These are phyloP conservation scores for Lentinula guzmanii DNA, from an alignment of 768 basidiomycete genomes.

Conservation along the genomic window DNA sequence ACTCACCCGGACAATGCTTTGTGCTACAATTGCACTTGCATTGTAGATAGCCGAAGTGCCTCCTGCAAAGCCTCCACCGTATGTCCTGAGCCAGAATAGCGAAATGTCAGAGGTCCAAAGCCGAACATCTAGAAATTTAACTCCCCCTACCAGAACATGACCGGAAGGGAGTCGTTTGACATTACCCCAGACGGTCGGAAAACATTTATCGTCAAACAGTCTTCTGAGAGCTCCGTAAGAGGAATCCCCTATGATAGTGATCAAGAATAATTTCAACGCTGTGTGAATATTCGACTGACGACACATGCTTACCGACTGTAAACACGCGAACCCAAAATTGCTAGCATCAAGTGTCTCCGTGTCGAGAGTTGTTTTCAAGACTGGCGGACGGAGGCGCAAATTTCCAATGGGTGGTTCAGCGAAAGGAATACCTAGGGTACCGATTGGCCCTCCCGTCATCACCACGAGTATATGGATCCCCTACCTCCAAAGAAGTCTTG, in stretches of 20 bases:
- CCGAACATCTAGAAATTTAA: no score
- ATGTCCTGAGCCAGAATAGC: constrained; percentile 13
- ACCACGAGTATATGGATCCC: neutral
- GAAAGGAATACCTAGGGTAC: constrained; percentile 41
- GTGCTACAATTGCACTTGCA: constrained; percentile 27
- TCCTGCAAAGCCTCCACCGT: constrained; percentile 26
- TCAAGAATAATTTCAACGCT: neutral
- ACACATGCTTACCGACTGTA: constrained; percentile 26
- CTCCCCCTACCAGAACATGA: constrained; percentile 21
- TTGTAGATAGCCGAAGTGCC: constrained; percentile 24
- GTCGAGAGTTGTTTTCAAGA: constrained; percentile 34
- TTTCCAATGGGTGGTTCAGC: constrained; percentile 47
- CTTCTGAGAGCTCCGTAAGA: constrained; percentile 37
- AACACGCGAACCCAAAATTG: constrained; percentile 40
- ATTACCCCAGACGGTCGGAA: constrained; percentile 38
- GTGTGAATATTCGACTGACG: neutral
- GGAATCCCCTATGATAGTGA: constrained; percentile 14
- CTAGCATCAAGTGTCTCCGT: constrained; percentile 35
- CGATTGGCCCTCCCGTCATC: neutral
- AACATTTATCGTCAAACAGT: constrained; percentile 56
- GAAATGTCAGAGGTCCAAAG: neutral
- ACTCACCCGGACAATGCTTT: constrained; percentile 29
- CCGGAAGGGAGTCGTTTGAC: constrained; percentile 25
- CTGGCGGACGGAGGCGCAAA: constrained; percentile 38
- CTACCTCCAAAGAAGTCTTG: constrained; percentile 44